phyloP scores from a whole-genome alignment of 331 rosid genomes.

The Arachis monticola region DNA sequence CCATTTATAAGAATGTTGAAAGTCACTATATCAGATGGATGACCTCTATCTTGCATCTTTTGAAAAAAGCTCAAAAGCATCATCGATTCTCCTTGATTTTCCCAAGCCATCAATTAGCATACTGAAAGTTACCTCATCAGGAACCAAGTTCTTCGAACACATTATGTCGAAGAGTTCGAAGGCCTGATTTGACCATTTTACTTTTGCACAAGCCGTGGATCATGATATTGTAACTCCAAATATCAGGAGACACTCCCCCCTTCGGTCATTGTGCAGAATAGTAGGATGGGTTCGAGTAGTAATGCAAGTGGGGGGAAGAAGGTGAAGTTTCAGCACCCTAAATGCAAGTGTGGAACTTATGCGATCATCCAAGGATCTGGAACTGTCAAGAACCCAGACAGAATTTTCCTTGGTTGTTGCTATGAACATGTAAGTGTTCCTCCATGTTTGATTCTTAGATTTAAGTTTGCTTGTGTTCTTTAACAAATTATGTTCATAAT shows the following conservation, averaged over 20 bases:
- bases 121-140: neutral
- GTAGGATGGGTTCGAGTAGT: no score
- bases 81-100: constrained; percentile 24
- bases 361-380: no score
- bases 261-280: constrained; percentile 3
- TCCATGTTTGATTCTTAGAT: no score
- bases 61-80: neutral
- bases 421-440: no score
- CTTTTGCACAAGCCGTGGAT: constrained; percentile 22
- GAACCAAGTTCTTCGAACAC: neutral
- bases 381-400: no score
- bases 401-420: no score
- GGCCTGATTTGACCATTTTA: constrained; percentile 35
- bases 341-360: no score
- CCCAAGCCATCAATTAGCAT: constrained; percentile 36
- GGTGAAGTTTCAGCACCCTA: no score
- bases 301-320: no score
- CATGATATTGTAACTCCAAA: neutral
- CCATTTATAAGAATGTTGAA: constrained; percentile 20
- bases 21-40: neutral
- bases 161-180: constrained; percentile 27
- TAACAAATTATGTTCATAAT: no score
- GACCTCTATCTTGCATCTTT: constrained; percentile 21
- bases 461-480: no score
- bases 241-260: constrained; percentile 14